Evolutionary conservation across 495 filamentous ascomycete species (phyloP).

Genomic region (Neurospora sp.): DNA sequence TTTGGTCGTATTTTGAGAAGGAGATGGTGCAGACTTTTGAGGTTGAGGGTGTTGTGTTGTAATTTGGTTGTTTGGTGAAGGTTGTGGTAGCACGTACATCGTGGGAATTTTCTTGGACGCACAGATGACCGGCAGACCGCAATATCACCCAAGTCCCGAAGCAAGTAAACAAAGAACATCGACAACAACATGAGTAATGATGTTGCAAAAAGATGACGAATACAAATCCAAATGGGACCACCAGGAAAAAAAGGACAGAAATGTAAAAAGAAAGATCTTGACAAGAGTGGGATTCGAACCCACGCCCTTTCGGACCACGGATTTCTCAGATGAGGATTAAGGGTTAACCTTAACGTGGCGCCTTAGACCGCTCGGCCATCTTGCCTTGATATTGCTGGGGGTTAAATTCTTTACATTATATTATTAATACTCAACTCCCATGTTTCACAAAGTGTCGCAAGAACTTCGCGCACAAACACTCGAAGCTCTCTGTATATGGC

Average conservation of each 20-base stretch:
- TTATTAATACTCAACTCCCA: not conserved
- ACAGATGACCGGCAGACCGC: not conserved
- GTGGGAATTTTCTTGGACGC: not conserved
- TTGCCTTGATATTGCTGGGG: not conserved
- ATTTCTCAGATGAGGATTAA: not conserved
- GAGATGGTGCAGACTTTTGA: conserved; percentile 24
- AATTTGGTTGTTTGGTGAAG: not conserved
- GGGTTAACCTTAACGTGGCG: not conserved
- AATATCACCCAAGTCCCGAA: not conserved
- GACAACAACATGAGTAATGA: not conserved
- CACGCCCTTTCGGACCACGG: conserved; percentile 26
- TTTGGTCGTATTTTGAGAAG: conserved; percentile 21
- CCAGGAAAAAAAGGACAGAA: not conserved
- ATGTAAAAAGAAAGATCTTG: not conserved
- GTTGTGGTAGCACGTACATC: not conserved
- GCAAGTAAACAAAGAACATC: not conserved
- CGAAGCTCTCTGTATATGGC: not conserved
- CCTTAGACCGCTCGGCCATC: not conserved
- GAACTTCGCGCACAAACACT: not conserved
- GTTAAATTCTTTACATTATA: not conserved
- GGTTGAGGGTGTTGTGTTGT: conserved; percentile 13
- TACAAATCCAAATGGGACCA: not conserved
- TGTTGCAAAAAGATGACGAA: not conserved
- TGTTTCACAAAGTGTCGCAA: not conserved
- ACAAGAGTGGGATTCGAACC: conserved; percentile 29